These are phyloP conservation scores for Plasmodium inui DNA, from an alignment of 169 alveolate genomes.

Conservation along the genomic window DNA sequence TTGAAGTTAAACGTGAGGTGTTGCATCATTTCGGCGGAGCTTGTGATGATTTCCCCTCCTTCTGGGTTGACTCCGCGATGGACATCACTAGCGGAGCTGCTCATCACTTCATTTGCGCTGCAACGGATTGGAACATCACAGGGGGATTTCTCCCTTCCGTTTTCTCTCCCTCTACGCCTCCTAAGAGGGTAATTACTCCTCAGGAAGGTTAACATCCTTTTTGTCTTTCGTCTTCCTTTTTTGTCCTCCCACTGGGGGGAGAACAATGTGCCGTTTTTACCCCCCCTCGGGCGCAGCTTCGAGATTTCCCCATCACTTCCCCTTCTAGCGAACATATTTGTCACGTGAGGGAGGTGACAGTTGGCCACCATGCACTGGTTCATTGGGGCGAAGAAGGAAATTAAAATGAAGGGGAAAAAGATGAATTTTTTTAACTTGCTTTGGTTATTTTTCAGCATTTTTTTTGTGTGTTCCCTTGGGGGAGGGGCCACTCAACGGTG, in stretches of 20 bases:
- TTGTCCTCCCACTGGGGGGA: neutral
- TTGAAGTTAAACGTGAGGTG: slow-evolving; percentile 39
- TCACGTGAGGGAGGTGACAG: neutral
- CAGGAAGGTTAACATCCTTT: neutral
- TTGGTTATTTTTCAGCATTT: slow-evolving; percentile 8
- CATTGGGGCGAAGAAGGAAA: neutral
- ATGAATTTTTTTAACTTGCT: neutral
- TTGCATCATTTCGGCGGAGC: slow-evolving; percentile 23
- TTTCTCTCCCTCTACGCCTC: neutral
- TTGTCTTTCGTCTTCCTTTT: neutral
- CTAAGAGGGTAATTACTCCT: neutral
- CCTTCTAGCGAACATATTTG: neutral
- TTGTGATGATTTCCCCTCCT: neutral
- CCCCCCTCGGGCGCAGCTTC: neutral
- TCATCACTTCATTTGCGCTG: neutral
- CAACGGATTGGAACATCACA: neutral
- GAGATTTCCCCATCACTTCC: neutral
- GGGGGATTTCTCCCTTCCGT: neutral
- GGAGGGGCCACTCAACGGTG: neutral
- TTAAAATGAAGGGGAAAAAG: neutral
- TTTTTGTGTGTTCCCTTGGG: slow-evolving; percentile 12
- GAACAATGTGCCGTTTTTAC: neutral
- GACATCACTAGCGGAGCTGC: neutral
- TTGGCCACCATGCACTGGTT: slow-evolving; percentile 18
- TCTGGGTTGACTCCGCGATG: neutral